Conservation (phyloP, 352 stramenopile species). For the Sclerospora graminicola region DNA sequence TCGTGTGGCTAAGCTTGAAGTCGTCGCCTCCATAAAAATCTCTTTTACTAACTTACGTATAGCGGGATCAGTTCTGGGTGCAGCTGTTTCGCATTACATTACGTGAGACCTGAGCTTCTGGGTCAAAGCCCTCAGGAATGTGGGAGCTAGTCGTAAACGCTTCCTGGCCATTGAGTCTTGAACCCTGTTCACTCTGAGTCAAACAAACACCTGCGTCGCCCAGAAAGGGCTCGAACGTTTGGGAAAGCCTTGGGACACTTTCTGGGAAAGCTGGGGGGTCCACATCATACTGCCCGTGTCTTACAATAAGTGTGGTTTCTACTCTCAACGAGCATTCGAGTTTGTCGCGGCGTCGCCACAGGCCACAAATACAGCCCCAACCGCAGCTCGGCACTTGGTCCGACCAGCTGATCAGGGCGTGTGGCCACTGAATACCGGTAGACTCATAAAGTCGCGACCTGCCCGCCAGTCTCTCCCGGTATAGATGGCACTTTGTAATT, state of each 20-base stretch:
- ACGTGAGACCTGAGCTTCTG: slow-evolving; percentile 2
- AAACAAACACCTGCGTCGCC: too few relatives aligned
- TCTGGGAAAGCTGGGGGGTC: slow-evolving; percentile 1
- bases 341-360: slow-evolving; percentile 15
- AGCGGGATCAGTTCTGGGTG: not conserved
- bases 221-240: too few relatives aligned
- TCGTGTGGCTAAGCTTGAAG: not conserved
- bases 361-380: slow-evolving; percentile 23
- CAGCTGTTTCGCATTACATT: not conserved
- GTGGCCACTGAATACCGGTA: slow-evolving; percentile 2
- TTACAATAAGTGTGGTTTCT: slow-evolving; percentile 10
- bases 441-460: not conserved
- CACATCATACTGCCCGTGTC: slow-evolving; percentile 2
- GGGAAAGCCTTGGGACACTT: too few relatives aligned
- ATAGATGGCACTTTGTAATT: slow-evolving; percentile 20
- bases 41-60: not conserved
- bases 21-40: not conserved
- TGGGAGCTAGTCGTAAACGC: not conserved
- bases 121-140: too few relatives aligned
- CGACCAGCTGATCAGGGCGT: too few relatives aligned
- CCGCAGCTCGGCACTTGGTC: slow-evolving; percentile 7
- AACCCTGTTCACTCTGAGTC: too few relatives aligned
- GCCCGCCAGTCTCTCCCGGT: slow-evolving; percentile 5
- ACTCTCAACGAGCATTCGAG: slow-evolving; percentile 16
- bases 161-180: too few relatives aligned